phyloP scores from a whole-genome alignment of 2,329 filamentous ascomycete species.

The Aspergillus eucalypticola region DNA sequence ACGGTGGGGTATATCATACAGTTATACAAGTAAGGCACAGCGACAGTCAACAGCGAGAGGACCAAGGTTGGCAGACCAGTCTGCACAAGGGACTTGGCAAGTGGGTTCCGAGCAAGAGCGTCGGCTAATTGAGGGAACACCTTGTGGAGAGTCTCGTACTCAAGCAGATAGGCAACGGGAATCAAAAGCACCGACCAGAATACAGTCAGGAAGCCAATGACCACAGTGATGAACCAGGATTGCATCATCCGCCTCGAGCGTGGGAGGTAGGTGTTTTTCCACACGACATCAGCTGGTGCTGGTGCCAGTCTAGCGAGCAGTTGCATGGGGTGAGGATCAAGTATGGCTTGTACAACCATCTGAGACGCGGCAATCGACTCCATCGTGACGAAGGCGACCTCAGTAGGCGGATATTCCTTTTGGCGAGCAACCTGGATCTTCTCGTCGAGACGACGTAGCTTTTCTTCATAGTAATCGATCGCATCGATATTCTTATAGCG shows the following conservation, averaged over 20 bases:
- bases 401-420: constrained; percentile 74
- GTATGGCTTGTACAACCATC: constrained; percentile 92
- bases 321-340: constrained; percentile 85
- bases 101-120: constrained; percentile 65
- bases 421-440: constrained; percentile 69
- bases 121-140: constrained; percentile 70
- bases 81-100: constrained; percentile 75
- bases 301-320: constrained; percentile 84
- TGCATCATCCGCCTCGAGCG: constrained; percentile 71
- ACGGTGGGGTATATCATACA: constrained; percentile 52
- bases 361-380: constrained; percentile 88
- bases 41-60: constrained; percentile 82
- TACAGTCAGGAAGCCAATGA: constrained; percentile 80
- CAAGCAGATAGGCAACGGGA: constrained; percentile 75
- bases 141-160: constrained; percentile 74
- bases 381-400: constrained; percentile 95
- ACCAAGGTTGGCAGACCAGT: constrained; percentile 84
- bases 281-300: constrained; percentile 88
- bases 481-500: constrained; percentile 77
- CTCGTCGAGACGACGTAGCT: constrained; percentile 75
- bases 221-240: constrained; percentile 78
- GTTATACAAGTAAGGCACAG: constrained; percentile 92
- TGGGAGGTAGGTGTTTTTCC: constrained; percentile 87
- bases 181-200: constrained; percentile 85
- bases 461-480: constrained; percentile 91